These are phyloP conservation scores for Harrya chromipes DNA, from an alignment of 768 basidiomycete genomes.

Conservation along the genomic window DNA sequence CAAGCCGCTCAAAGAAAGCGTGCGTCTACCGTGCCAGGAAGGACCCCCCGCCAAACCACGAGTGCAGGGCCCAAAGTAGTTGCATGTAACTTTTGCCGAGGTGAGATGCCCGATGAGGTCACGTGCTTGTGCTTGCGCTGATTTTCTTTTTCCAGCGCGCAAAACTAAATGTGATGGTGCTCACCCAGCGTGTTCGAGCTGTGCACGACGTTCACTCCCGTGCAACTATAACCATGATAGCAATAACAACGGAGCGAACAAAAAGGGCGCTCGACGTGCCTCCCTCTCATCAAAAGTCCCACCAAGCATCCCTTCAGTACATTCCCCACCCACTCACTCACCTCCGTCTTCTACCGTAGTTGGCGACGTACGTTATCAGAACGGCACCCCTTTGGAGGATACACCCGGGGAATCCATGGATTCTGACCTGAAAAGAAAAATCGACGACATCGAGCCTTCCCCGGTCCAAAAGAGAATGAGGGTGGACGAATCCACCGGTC, in stretches of 20 bases:
- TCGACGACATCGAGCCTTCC: slow-evolving; percentile 49
- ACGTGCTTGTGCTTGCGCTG: slow-evolving; percentile 2
- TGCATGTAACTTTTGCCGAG: slow-evolving; percentile 86
- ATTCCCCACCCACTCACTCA: slow-evolving; percentile 55
- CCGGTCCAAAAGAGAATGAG: slow-evolving; percentile 72
- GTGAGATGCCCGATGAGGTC: slow-evolving; percentile 39
- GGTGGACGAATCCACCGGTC: slow-evolving; percentile 49
- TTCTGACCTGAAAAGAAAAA: slow-evolving; percentile 56
- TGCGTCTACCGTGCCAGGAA: slow-evolving; percentile 64
- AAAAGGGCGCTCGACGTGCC: slow-evolving; percentile 47
- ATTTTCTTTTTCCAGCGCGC: slow-evolving; percentile 49
- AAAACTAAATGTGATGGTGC: slow-evolving; percentile 88
- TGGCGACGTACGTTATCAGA: slow-evolving; percentile 33
- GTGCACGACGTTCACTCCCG: slow-evolving; percentile 67
- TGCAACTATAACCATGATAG: slow-evolving; percentile 82
- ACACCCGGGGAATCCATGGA: slow-evolving; percentile 45
- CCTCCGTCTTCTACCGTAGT: slow-evolving; percentile 41
- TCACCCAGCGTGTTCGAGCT: slow-evolving; percentile 83
- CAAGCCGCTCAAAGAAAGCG: slow-evolving; percentile 69
- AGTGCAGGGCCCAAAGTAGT: slow-evolving; percentile 83
- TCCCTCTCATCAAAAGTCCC: slow-evolving; percentile 47
- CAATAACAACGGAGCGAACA: slow-evolving; percentile 23
- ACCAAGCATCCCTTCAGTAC: slow-evolving; percentile 33
- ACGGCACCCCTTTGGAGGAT: slow-evolving; percentile 38
- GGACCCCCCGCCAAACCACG: slow-evolving; percentile 53